Conservation (phyloP, 179 eudicot genomes). For the Beta macrorhiza region DNA sequence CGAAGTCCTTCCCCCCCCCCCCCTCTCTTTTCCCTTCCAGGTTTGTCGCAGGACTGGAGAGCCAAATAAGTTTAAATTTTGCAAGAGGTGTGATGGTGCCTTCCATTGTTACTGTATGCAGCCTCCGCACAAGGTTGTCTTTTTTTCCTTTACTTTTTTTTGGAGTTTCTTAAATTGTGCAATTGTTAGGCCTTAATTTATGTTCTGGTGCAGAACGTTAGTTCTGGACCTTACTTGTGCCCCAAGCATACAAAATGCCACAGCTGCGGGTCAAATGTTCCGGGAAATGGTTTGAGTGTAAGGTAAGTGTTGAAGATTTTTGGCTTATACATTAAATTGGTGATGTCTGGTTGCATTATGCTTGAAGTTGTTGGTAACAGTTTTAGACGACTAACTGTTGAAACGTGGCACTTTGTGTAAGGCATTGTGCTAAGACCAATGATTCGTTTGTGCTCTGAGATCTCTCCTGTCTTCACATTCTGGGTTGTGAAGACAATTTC, state of each 20-base stretch:
- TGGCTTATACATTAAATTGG: background rate
- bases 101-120: conserved; percentile 44
- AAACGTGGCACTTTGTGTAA: background rate
- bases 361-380: background rate
- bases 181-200: background rate
- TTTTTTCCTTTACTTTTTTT: background rate
- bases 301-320: conserved; percentile 42
- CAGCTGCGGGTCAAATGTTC: conserved; percentile 87
- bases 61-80: conserved; percentile 81
- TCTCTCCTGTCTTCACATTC: background rate
- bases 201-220: conserved; percentile 64
- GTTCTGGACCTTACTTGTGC: conserved; percentile 90
- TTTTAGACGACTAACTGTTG: background rate
- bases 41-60: conserved; percentile 89
- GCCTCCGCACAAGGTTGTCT: conserved; percentile 37
- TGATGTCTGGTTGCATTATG: conserved; percentile 5
- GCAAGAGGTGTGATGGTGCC: conserved; percentile 95
- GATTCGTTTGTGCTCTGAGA: background rate
- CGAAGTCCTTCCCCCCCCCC: background rate
- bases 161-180: conserved; percentile 24
- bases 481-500: background rate
- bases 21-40: conserved; percentile 31
- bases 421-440: background rate
- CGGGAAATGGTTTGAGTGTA: conserved; percentile 87
- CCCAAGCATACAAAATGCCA: conserved; percentile 97